A percentile compares a stretch with the other conserved stretches of the same genome.
Conservation (phyloP, 768 basidiomycete species). For the Lactifluus volemus region DNA sequence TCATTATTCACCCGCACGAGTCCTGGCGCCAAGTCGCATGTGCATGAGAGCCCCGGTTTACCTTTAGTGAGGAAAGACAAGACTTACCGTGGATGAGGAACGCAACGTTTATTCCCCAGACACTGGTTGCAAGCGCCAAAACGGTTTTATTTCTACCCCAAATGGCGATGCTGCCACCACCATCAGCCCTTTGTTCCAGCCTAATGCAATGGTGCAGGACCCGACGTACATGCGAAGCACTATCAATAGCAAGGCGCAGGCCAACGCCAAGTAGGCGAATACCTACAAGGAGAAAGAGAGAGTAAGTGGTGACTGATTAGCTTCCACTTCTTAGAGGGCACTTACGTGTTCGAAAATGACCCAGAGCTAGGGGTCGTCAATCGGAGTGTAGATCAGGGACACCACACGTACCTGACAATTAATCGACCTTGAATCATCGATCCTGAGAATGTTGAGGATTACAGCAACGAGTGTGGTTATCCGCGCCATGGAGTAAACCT, state of each 20-base stretch:
- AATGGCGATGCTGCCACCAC: neutral
- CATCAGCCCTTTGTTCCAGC: neutral
- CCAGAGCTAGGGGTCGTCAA: neutral
- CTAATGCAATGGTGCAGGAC: neutral
- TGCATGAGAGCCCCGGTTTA: too few relatives aligned
- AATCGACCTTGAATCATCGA: neutral
- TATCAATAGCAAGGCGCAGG: neutral
- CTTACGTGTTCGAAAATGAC: neutral
- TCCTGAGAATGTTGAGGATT: neutral
- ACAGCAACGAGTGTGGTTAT: neutral
- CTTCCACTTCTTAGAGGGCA: neutral
- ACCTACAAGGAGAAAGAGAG: neutral
- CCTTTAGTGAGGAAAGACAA: too few relatives aligned
- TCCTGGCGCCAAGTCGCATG: neutral
- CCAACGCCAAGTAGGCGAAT: neutral
- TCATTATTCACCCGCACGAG: neutral
- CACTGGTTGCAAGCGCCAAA: neutral
- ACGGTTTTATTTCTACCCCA: neutral
- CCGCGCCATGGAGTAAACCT: neutral
- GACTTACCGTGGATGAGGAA: conserved; percentile 1
- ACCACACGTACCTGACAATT: neutral
- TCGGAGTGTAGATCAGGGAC: too few relatives aligned
- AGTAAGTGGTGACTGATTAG: neutral
- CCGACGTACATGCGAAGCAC: conserved; percentile 6
- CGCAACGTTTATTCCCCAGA: neutral